Evolutionary conservation across 2,329 filamentous ascomycete species (phyloP).

Genomic region (Arthrobotrys sinensis): DNA sequence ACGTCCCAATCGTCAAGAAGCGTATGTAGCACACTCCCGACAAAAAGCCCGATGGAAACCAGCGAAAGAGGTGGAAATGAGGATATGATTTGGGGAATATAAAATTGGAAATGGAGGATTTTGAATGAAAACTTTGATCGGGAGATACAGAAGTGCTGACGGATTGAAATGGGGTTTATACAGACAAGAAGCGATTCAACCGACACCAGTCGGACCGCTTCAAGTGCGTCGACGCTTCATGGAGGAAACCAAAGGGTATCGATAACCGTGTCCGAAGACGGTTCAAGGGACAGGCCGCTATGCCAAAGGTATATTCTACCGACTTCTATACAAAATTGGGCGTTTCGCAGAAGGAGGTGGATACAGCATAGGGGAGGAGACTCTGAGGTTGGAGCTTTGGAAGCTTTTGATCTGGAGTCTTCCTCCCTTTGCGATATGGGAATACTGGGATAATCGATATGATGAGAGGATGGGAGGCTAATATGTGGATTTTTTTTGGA

Average conservation of each 20-base stretch:
- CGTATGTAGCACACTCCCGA: conserved; percentile 77
- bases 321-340: conserved; percentile 21
- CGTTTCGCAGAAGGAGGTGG: conserved; percentile 19
- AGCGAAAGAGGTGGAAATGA: conserved; percentile 6
- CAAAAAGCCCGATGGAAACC: conserved; percentile 26
- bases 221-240: conserved; percentile 89
- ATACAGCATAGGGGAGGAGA: too few species aligned
- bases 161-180: conserved; percentile 65
- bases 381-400: background rate
- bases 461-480: conserved; percentile 14
- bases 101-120: background rate
- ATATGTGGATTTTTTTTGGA: conserved; percentile 20
- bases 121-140: background rate
- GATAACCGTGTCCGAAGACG: conserved; percentile 97
- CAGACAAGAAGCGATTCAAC: conserved; percentile 93
- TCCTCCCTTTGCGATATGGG: background rate
- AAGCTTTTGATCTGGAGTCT: conserved; percentile 3
- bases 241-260: conserved; percentile 99
- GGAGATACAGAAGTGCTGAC: conserved; percentile 65
- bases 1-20: conserved; percentile 99
- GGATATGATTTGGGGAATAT: background rate
- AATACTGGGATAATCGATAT: background rate
- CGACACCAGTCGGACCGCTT: conserved; percentile 98
- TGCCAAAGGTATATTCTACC: conserved; percentile 89
- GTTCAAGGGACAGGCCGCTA: conserved; percentile 94